Evolutionary conservation across 2,329 filamentous ascomycete species (phyloP).

Genomic region (Fusarium liriodendri): DNA sequence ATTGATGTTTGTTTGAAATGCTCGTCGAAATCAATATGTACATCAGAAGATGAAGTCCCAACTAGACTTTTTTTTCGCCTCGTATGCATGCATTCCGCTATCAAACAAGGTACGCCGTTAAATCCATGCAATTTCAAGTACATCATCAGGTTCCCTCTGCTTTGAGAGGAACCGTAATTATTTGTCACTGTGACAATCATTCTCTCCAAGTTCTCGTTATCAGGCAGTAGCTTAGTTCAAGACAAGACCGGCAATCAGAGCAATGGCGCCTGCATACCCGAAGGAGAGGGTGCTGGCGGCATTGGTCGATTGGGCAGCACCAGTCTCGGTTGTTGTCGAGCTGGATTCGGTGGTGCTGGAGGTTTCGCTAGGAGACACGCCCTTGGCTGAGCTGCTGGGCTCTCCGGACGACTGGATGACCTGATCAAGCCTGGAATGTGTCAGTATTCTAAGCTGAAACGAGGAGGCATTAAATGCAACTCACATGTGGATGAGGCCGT

Average conservation of each 20-base stretch:
- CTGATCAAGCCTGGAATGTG: not conserved
- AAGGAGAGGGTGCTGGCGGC: not conserved
- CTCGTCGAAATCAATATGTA: not conserved
- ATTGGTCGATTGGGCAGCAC: not conserved
- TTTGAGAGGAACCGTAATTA: not conserved
- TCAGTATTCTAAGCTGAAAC: not conserved
- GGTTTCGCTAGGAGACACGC: not conserved
- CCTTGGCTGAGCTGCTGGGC: not conserved
- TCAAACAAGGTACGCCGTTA: not conserved
- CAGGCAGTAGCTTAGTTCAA: not conserved
- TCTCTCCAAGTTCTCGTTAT: not conserved
- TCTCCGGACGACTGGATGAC: conserved; percentile 2
- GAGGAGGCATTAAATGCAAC: not conserved
- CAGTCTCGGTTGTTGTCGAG: conserved; percentile 11
- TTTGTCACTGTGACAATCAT: not conserved
- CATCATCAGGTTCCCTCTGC: not conserved
- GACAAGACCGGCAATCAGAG: conserved; percentile 4
- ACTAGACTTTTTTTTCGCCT: not conserved
- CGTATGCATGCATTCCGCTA: not conserved
- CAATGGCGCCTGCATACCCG: not conserved
- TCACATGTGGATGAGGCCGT: conserved; percentile 38
- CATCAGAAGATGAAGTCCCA: not conserved
- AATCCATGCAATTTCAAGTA: not conserved
- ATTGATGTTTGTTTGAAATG: not conserved
- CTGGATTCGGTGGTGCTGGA: not conserved